Evolutionary conservation across 306 rosid genomes (phyloP), one percentile per base, ranked within the genome.

Genomic region (Cyamopsis tetragonoloba): DNA sequence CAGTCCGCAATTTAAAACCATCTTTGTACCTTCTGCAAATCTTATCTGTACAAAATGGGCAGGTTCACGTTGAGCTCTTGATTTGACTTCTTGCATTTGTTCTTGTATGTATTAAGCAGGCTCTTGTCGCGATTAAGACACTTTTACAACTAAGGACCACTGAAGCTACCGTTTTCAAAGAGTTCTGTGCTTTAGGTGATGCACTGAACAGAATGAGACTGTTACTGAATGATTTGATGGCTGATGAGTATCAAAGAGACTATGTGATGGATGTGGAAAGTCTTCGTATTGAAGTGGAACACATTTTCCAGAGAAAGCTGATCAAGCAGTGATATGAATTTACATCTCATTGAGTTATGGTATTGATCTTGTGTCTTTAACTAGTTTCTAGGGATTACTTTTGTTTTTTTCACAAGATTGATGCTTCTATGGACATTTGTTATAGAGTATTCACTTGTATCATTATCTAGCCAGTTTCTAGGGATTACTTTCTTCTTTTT

Each of bases 201-300:
- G 98, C 96, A 56, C 77, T 93, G 75, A 81, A 80, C 79, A 88
- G 70, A 78, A 81, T 84, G 88, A 86, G 55, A 79, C 69, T 60
- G 66, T 73, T 55, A 51, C 84, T 89, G 72, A 78, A 70, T 77
- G 84, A 67, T 64, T 82, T 78, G 79, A 80, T 77, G 86, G 83
- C 11, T 9, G 81, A 80, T 22, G 91, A 88, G 65, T 23, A 57
- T 73, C 85, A 80, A 49, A 83, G 74, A 71, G 95, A 89, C 68
- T 88, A 84, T 74, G 91, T 72, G 11, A 57, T 77, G 77, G 98
- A 88, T 58, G 83, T 88, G 58, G 96, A 89, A 73, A 75, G 75
- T 71, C 84, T 93, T 58, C 86, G 87, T 9, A 47, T 46, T 68
- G 91, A 93, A 77, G 97, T 89, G 54, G 95, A 88, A 59, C 22